phyloP scores from a whole-genome alignment of 192 early-diverging fungal genomes.

The Borealophlyctis nickersoniae region DNA sequence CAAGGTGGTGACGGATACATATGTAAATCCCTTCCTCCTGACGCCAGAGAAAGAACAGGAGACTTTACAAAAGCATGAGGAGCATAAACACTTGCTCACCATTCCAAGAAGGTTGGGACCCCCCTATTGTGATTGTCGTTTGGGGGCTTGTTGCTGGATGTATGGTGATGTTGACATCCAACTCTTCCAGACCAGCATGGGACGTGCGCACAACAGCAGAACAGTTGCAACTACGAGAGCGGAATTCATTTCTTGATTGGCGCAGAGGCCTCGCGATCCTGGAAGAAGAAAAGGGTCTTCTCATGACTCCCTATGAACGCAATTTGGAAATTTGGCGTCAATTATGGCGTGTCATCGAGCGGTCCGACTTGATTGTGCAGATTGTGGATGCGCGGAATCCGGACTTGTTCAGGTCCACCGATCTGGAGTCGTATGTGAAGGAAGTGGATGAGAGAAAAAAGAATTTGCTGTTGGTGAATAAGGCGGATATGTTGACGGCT shows the following conservation, averaged over 20 bases:
- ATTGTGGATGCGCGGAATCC: constrained; percentile 99
- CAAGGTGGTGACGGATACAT: constrained; percentile 69
- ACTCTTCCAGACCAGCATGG: constrained; percentile 73
- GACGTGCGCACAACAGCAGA: constrained; percentile 75
- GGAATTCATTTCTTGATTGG: constrained; percentile 89
- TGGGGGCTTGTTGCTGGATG: constrained; percentile 12
- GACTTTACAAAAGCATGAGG: constrained; percentile 72
- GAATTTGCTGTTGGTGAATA: constrained; percentile 93
- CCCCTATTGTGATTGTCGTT: not conserved
- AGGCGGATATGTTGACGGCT: constrained; percentile 94
- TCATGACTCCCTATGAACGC: constrained; percentile 97
- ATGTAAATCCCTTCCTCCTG: constrained; percentile 80
- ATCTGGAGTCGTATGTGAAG: constrained; percentile 86
- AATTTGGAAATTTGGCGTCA: constrained; percentile 99
- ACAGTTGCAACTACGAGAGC: constrained; percentile 77
- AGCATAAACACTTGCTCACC: constrained; percentile 69
- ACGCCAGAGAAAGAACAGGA: constrained; percentile 74
- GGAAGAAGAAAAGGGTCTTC: constrained; percentile 87
- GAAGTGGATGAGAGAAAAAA: constrained; percentile 85
- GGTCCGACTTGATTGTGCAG: constrained; percentile 93
- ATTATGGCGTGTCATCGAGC: constrained; percentile 97
- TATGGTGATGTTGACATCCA: not conserved
- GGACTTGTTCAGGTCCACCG: constrained; percentile 81
- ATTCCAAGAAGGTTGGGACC: constrained; percentile 83
- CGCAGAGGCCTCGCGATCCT: constrained; percentile 70